Base-by-base conservation (phyloP, 208 protist genomes). In the Angomonas deanei region DNA sequence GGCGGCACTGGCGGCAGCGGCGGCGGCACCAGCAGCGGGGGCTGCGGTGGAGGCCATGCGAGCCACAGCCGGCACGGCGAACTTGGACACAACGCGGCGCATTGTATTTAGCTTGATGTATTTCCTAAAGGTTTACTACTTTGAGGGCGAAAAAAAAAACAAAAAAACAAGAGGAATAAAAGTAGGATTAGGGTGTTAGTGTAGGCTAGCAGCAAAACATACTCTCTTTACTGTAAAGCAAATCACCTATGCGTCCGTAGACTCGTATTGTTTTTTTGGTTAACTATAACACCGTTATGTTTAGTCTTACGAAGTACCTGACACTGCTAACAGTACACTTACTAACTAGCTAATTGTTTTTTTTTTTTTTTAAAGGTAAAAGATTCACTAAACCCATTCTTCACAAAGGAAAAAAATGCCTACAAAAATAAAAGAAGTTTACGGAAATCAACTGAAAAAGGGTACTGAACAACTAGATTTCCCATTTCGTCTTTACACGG, bases 61-160 rank as follows among this genome's bases (percentile, higher is more conserved):
- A 54, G 72, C 67, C 54, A 79, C 39, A 10, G 75, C 62, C 23
- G 78, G 70, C 13, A 68, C 61, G 48, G 66, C 36, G 64, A 74
- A 65, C 73, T 79, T 82, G 58, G 70, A 78, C 56, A 63, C 54
- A 62, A 86, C 77, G 57, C 82, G 82, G 54, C 78, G 82, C 82
- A 89, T 89, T 59, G 34, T 38, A 2, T 19, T 49, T 0, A n/a
- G 27, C 15, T 49, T 53, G 48, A 15, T 60, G n/a, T 13, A 61
- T n/a, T 54, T 10, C 26, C 30, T 61, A 72, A 55, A 28, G 13
- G 46, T 50, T 5, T n/a, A 13, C 17, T 50, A n/a, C n/a, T n/a
- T n/a, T n/a, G n/a, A n/a, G n/a, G n/a, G n/a, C n/a, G n/a, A n/a
- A 5, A 4, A n/a, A 50, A 5, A 50, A 50, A 13, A 21, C n/a